Base-by-base conservation (phyloP, 148 eudicot species). In the Fagopyrum tataricum region DNA sequence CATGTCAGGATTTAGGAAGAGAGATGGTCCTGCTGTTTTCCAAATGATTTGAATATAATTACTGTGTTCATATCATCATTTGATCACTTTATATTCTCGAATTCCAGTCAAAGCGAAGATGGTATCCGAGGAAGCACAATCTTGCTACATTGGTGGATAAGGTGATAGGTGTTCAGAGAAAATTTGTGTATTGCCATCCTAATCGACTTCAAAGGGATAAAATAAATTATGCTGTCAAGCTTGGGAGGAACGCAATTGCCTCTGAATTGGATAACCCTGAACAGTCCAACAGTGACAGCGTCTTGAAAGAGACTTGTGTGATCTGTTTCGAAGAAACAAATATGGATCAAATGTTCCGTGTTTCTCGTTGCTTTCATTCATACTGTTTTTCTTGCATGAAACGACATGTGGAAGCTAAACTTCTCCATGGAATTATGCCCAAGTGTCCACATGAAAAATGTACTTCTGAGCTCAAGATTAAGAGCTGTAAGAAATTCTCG, bases 341-440 rank as follows among this genome's bases (percentile, higher is more conserved):
- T 79, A 75, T 75, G 42, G 72, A 48, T 49, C 80, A 80, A 26
- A 85, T 90, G 62, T 88, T 90, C 69, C 40, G 83, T 23, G 53
- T 92, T 61, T 85, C 84, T 72, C 83, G 69, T 70, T 92, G 97
- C 72, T 48, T 40, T 56, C 97, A 92, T 74, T 79, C 77, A n/a
- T 92, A 85, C 81, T 92, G 96, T 82, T 75, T 73, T 52, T 80
- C 91, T 76, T 92, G 97, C 79, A 92, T 92, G 86, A 90, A 79
- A 76, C 89, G 86, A 47, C 96, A 92, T 73, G 85, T 85, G 21
- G 90, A 88, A 82, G 96, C 79, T 67, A 90, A 92, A 81, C 73
- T 92, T 80, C 87, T 83, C 62, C 79, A 80, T 44, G 96, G 89
- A 4, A 75, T 77, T 64, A 14, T 86, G 43, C 95, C 96, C 41